These are phyloP conservation scores for Aspergillus diversus DNA, from an alignment of 495 filamentous ascomycete genomes.

Conservation along the genomic window DNA sequence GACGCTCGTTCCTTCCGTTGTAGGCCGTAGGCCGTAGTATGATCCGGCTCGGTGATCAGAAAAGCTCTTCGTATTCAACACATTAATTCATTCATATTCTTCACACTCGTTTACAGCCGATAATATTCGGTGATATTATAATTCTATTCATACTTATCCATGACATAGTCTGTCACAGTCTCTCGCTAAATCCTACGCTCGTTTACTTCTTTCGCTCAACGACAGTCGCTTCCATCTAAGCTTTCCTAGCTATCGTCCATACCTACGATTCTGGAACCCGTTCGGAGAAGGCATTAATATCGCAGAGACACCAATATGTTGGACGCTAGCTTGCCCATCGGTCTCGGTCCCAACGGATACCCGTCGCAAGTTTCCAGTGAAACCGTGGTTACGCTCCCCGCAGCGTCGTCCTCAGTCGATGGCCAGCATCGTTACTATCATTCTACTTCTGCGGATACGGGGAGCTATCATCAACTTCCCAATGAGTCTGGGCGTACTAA, in stretches of 20 bases:
- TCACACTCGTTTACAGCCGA: conserved; percentile 11
- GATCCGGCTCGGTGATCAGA: not conserved
- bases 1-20: conserved; percentile 20
- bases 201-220: conserved; percentile 18
- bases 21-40: too few relatives aligned
- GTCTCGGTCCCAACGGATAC: not conserved
- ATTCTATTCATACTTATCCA: conserved; percentile 23
- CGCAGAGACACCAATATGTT: conserved; percentile 14
- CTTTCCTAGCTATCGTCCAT: not conserved
- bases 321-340: conserved; percentile 4
- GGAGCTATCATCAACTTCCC: not conserved
- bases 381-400: conserved; percentile 7
- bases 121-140: conserved; percentile 10
- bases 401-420: conserved; percentile 4
- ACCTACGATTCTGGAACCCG: conserved; percentile 1
- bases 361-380: conserved; percentile 8
- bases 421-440: conserved; percentile 16
- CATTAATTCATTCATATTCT: not conserved
- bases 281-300: not conserved
- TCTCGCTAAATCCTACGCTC: conserved; percentile 23
- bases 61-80: not conserved
- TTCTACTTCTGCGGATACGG: conserved; percentile 19
- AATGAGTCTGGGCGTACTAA: not conserved
- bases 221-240: conserved; percentile 6
- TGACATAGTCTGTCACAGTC: conserved; percentile 20